These are phyloP conservation scores for Rosa chinensis DNA, from an alignment of 306 rosid species.

Conservation along the genomic window DNA sequence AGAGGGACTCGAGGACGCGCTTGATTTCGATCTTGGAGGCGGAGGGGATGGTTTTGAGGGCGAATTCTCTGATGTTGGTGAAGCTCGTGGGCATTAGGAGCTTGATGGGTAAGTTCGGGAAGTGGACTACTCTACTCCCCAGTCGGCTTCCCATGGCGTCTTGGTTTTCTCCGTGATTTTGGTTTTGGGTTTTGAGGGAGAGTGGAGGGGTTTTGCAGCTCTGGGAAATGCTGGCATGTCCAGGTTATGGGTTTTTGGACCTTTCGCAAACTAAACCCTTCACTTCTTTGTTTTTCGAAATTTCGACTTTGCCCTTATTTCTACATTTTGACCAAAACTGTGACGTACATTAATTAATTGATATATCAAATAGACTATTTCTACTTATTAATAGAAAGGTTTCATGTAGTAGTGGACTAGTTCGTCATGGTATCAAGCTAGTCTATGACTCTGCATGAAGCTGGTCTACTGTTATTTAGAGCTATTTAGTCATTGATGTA, in stretches of 20 bases:
- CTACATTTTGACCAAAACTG: no score
- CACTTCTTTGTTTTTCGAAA: not conserved
- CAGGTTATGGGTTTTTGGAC: not conserved
- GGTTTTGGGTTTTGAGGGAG: not conserved
- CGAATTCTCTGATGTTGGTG: slow-evolving; percentile 53
- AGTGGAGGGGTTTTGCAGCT: not conserved
- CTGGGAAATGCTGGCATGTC: not conserved
- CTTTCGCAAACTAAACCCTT: not conserved
- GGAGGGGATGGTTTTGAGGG: slow-evolving; percentile 78
- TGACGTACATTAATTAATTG: no score
- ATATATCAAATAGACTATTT: no score
- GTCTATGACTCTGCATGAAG: no score
- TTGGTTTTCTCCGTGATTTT: not conserved
- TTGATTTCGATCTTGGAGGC: slow-evolving; percentile 86
- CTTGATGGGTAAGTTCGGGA: slow-evolving; percentile 62
- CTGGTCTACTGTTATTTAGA: no score
- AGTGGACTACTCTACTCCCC: slow-evolving; percentile 57
- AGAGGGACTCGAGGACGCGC: slow-evolving; percentile 59
- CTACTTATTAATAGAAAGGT: no score
- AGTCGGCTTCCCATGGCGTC: slow-evolving; percentile 57
- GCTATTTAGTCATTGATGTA: no score
- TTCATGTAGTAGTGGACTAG: no score
- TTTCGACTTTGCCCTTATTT: not conserved
- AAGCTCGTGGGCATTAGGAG: slow-evolving; percentile 65
- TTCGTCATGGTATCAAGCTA: no score